Conservation (phyloP, 2,329 filamentous ascomycete genomes). For the Phyllosticta citribraziliensis region DNA sequence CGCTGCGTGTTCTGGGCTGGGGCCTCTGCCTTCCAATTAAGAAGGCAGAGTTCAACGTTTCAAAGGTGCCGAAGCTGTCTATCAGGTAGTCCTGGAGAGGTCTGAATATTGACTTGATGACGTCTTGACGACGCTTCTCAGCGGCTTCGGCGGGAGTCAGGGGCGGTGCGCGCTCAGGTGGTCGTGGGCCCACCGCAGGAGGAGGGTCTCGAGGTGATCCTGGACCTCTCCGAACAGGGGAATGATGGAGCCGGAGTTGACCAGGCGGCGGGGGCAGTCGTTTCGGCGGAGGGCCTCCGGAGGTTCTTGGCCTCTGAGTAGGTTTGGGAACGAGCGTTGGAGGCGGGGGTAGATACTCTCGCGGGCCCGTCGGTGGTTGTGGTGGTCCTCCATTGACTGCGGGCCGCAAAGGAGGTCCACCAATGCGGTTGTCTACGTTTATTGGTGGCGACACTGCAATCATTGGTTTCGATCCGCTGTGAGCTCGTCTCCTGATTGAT, state of each 20-base stretch:
- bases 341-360: background rate
- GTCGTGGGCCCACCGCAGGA: background rate
- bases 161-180: constrained; percentile 9
- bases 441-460: constrained; percentile 8
- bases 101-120: constrained; percentile 56
- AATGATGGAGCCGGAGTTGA: background rate
- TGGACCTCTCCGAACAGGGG: background rate
- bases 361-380: background rate
- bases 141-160: constrained; percentile 18
- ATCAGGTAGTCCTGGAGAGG: constrained; percentile 69
- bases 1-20: constrained; percentile 32
- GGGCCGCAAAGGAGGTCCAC: background rate
- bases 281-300: background rate
- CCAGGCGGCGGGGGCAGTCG: background rate
- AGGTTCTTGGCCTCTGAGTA: background rate
- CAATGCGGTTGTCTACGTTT: background rate
- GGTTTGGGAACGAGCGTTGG: background rate
- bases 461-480: background rate
- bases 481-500: constrained; percentile 4
- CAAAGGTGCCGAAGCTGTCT: constrained; percentile 56
- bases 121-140: constrained; percentile 22
- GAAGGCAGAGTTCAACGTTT: constrained; percentile 72
- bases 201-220: background rate
- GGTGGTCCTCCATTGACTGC: background rate
- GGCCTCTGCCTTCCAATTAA: constrained; percentile 38